A percentile compares a stretch with the other conserved stretches of the same genome.
Evolutionary conservation across 2,329 filamentous ascomycete species (phyloP).

Genomic region (Fusarium sp.): DNA sequence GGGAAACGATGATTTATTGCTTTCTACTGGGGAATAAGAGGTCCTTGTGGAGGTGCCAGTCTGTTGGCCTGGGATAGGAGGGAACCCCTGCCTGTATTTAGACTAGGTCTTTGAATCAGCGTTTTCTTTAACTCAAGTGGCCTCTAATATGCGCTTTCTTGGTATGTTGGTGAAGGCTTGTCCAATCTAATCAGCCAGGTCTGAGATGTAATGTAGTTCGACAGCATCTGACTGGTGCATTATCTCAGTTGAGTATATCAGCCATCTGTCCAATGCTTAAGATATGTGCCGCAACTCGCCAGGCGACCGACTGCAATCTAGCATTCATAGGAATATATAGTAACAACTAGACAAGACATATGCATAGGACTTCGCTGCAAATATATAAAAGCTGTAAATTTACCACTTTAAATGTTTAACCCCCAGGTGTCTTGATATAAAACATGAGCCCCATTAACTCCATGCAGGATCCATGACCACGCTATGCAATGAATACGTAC

Average conservation of each 20-base stretch:
- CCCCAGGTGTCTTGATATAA: slow-evolving; percentile 11
- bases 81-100: slow-evolving; percentile 42
- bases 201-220: neutral
- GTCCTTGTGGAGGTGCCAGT: slow-evolving; percentile 32
- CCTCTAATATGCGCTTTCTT: neutral
- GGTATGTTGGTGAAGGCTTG: neutral
- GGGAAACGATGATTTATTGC: slow-evolving; percentile 41
- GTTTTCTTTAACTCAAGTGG: slow-evolving; percentile 19
- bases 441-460: slow-evolving; percentile 34
- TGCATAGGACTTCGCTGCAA: neutral
- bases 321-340: neutral
- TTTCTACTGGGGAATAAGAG: slow-evolving; percentile 26
- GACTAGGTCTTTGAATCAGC: slow-evolving; percentile 42
- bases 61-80: slow-evolving; percentile 36
- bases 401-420: neutral
- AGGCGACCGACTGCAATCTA: neutral
- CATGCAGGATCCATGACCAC: slow-evolving; percentile 27
- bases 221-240: neutral
- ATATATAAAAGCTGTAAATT: neutral
- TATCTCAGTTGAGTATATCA: neutral
- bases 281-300: neutral
- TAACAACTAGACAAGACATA: neutral
- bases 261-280: neutral
- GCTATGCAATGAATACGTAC: slow-evolving; percentile 23
- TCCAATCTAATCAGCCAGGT: neutral